Percentiles rank a stretch among this genome's conserved stretches.
Evolutionary conservation across 495 filamentous ascomycete genomes (phyloP).

Genomic region (Hypoxylon intermedium): DNA sequence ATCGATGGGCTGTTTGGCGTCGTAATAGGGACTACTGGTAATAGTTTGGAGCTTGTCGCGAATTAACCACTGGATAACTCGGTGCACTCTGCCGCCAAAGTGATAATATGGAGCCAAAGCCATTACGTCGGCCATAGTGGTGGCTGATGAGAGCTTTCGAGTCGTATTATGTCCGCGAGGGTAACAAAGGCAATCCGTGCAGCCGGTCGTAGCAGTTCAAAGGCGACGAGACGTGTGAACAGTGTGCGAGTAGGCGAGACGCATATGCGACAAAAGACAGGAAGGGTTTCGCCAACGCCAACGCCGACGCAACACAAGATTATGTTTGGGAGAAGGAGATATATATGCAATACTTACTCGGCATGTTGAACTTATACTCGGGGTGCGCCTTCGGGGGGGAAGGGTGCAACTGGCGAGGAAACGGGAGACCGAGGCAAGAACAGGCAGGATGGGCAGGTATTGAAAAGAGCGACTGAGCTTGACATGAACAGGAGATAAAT

Average conservation of each 20-base stretch:
- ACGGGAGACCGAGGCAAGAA: slow-evolving; percentile 9
- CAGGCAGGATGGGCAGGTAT: not conserved
- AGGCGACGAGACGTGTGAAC: not conserved
- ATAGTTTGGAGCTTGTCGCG: slow-evolving; percentile 4
- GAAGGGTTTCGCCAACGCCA: not conserved
- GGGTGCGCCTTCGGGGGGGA: slow-evolving; percentile 2
- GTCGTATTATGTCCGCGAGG: not conserved
- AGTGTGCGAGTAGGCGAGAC: not conserved
- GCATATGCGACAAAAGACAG: not conserved
- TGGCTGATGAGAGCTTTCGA: not conserved
- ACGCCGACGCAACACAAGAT: not conserved
- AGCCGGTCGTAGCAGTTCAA: not conserved
- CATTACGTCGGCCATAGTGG: not conserved
- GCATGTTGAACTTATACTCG: slow-evolving; percentile 40
- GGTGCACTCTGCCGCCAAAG: not conserved
- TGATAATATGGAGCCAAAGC: not conserved
- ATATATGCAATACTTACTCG: slow-evolving; percentile 38
- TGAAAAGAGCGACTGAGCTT: slow-evolving; percentile 34
- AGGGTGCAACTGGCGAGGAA: too few species aligned
- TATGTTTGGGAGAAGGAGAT: slow-evolving; percentile 12
- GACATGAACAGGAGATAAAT: slow-evolving; percentile 2
- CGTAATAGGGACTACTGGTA: not conserved
- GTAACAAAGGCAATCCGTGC: not conserved
- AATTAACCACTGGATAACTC: slow-evolving; percentile 11
- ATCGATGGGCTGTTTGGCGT: not conserved